phyloP scores from a whole-genome alignment of 2,329 filamentous ascomycete species.

The Claviceps spartinae region DNA sequence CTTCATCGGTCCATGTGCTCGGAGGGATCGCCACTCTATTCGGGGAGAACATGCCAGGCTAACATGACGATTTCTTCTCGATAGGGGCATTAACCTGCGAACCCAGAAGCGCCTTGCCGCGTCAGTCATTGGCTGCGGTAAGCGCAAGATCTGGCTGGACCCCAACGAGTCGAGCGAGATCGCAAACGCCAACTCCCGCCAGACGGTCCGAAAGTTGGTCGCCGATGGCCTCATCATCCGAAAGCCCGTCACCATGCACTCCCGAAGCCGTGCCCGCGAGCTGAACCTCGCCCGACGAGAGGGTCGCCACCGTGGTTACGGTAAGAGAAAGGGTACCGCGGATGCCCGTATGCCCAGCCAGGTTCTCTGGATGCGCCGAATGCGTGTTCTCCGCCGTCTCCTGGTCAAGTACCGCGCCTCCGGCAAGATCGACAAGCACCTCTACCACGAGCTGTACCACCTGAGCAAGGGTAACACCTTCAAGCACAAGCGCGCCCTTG shows the following conservation, averaged over 20 bases:
- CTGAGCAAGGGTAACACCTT: constrained; percentile 99
- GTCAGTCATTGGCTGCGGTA: constrained; percentile 94
- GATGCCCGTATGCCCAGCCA: constrained; percentile 98
- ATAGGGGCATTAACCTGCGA: constrained; percentile 87
- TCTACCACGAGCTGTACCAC: constrained; percentile 99
- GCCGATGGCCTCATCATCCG: constrained; percentile 99
- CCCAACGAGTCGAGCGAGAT: constrained; percentile 99
- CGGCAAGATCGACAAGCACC: constrained; percentile 99
- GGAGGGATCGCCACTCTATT: too few relatives aligned
- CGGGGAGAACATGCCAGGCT: constrained; percentile 11
- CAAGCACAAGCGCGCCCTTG: constrained; percentile 99
- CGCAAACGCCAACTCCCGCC: constrained; percentile 99
- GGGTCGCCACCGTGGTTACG: constrained; percentile 96
- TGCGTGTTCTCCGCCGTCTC: constrained; percentile 96
- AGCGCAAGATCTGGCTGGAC: constrained; percentile 99
- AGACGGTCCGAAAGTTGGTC: constrained; percentile 99
- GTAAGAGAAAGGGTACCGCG: constrained; percentile 99
- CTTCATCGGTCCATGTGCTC: not conserved
- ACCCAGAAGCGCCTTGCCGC: constrained; percentile 99
- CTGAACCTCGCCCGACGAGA: constrained; percentile 88
- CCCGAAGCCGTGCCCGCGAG: constrained; percentile 87
- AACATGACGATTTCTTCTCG: constrained; percentile 9
- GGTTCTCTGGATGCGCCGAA: constrained; percentile 98
- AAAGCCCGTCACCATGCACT: constrained; percentile 99
- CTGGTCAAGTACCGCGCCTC: constrained; percentile 99